Percentiles rank a stretch among this genome's conserved stretches.
Conservation (phyloP, 805 yeast genomes). For the Myxozyma vanderwaltii region DNA sequence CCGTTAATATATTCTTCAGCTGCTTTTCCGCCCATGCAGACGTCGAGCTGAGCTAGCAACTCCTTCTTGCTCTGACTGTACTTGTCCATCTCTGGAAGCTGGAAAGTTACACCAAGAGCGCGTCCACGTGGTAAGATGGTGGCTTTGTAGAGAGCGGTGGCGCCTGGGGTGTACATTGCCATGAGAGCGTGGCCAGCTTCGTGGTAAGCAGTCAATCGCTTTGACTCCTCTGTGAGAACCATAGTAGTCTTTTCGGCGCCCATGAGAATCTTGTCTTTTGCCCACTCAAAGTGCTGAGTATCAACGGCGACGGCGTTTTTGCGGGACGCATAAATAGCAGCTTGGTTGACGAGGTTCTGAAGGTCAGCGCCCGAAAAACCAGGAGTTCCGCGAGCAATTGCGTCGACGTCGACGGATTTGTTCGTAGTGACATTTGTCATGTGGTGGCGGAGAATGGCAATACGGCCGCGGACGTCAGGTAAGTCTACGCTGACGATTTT, state of each 20-base stretch:
- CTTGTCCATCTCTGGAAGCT: constrained; percentile 97
- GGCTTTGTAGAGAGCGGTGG: constrained; percentile 94
- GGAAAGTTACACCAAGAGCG: constrained; percentile 96
- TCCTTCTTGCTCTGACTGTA: constrained; percentile 88
- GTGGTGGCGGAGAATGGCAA: constrained; percentile 88
- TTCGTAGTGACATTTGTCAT: constrained; percentile 87
- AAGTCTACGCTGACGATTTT: constrained; percentile 91
- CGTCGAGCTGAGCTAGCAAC: constrained; percentile 89
- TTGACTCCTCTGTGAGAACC: constrained; percentile 95
- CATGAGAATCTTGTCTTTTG: constrained; percentile 95
- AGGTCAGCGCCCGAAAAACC: constrained; percentile 98
- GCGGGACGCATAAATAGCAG: constrained; percentile 96
- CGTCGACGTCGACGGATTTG: constrained; percentile 80
- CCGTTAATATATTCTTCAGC: constrained; percentile 96
- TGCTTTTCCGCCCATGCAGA: constrained; percentile 98
- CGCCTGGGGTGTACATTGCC: constrained; percentile 93
- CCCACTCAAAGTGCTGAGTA: constrained; percentile 96
- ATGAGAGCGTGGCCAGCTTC: constrained; percentile 99
- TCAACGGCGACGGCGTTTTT: constrained; percentile 86
- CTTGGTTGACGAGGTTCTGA: constrained; percentile 94
- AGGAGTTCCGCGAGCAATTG: constrained; percentile 95
- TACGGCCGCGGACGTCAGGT: constrained; percentile 97
- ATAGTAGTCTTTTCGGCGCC: constrained; percentile 98
- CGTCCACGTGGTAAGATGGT: constrained; percentile 96
- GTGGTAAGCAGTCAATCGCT: constrained; percentile 94